phyloP scores from a whole-genome alignment of 768 basidiomycete genomes.

The Antrodiella citrinella region DNA sequence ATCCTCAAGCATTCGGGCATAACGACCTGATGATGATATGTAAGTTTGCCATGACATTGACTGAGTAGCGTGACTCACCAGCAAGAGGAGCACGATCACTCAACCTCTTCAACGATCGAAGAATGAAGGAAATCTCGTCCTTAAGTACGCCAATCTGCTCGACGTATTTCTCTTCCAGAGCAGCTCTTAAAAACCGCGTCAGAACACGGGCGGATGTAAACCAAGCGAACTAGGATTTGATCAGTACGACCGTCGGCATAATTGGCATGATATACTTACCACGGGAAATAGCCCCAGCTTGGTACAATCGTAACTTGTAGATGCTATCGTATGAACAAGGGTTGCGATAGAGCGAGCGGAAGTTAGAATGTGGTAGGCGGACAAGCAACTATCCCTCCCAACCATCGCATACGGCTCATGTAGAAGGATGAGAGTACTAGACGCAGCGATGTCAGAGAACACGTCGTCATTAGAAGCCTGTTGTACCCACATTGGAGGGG shows the following conservation, averaged over 20 bases:
- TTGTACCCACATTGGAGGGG: slow-evolving; percentile 21
- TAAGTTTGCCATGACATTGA: background rate
- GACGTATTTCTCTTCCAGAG: slow-evolving; percentile 45
- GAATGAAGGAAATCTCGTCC: slow-evolving; percentile 49
- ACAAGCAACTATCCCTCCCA: slow-evolving; percentile 49
- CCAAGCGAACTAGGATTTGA: slow-evolving; percentile 34
- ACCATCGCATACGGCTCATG: slow-evolving; percentile 73
- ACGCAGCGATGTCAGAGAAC: background rate
- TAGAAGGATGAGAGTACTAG: slow-evolving; percentile 58
- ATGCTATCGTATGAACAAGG: slow-evolving; percentile 54
- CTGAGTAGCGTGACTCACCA: slow-evolving; percentile 23
- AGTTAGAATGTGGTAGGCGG: slow-evolving; percentile 59
- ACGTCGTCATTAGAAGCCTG: background rate
- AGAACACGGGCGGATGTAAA: slow-evolving; percentile 61
- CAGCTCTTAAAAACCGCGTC: slow-evolving; percentile 56
- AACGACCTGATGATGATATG: background rate
- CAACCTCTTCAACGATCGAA: slow-evolving; percentile 45
- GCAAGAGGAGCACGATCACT: slow-evolving; percentile 64
- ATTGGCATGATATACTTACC: slow-evolving; percentile 35
- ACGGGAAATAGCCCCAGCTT: slow-evolving; percentile 64
- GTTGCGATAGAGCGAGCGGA: slow-evolving; percentile 62
- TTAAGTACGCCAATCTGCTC: slow-evolving; percentile 50
- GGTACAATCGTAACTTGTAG: slow-evolving; percentile 67
- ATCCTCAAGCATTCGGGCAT: background rate
- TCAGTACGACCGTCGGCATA: slow-evolving; percentile 1